phyloP scores from a whole-genome alignment of 1,139 yeast species.

The Pichia sp. region DNA sequence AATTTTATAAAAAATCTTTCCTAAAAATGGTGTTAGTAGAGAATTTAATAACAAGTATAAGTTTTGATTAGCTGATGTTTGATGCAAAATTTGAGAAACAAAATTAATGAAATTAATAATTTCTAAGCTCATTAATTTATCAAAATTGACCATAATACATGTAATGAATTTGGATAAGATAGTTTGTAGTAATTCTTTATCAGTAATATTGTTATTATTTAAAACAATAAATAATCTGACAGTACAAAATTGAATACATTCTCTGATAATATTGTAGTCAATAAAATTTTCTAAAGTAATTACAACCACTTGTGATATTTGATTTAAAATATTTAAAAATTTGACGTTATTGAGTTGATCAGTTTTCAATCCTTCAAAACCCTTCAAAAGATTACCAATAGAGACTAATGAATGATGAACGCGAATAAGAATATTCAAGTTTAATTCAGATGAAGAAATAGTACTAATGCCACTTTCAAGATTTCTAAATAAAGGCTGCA shows the following conservation, averaged over 20 bases:
- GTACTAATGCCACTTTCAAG: conserved; percentile 60
- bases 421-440: conserved; percentile 51
- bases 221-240: conserved; percentile 80
- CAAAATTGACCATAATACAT: conserved; percentile 58
- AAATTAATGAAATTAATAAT: conserved; percentile 78
- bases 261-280: conserved; percentile 65
- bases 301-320: conserved; percentile 62
- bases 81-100: conserved; percentile 82
- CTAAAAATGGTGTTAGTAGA: conserved; percentile 65
- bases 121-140: conserved; percentile 56
- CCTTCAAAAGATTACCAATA: conserved; percentile 83
- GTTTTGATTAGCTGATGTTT: conserved; percentile 48
- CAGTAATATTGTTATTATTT: conserved; percentile 19
- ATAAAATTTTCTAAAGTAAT: conserved; percentile 77
- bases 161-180: conserved; percentile 71
- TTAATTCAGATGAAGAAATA: conserved; percentile 27
- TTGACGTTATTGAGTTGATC: conserved; percentile 25
- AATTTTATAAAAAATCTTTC: conserved; percentile 53
- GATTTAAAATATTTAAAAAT: conserved; percentile 27
- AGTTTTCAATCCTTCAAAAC: conserved; percentile 46
- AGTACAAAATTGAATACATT: conserved; percentile 79
- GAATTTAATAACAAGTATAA: conserved; percentile 69
- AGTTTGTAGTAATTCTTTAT: conserved; percentile 36
- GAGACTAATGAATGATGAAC: conserved; percentile 87
- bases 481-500: conserved; percentile 73